Evolutionary conservation across 257 asterid species (phyloP).

Genomic region (Salvia splendens): DNA sequence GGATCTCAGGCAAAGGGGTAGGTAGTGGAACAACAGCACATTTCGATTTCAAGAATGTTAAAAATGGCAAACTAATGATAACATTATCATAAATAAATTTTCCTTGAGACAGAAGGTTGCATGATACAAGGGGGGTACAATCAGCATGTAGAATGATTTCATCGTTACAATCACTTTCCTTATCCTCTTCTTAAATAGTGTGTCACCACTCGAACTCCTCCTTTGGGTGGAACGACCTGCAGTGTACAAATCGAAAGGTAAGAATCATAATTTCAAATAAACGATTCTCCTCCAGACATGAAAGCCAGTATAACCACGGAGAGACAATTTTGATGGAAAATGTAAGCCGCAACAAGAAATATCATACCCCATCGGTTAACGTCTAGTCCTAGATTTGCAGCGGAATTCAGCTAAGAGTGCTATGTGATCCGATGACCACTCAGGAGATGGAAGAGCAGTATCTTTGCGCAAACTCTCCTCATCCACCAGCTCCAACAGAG

Average conservation of each 20-base stretch:
- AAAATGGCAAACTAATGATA: conserved; percentile 16
- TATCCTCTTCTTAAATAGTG: conserved; percentile 20
- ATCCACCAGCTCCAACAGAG: conserved; percentile 91
- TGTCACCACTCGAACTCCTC: conserved; percentile 23
- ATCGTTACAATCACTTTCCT: conserved; percentile 46
- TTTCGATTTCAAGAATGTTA: conserved; percentile 34
- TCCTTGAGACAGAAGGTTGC: conserved; percentile 50
- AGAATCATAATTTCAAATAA: neutral
- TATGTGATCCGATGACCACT: conserved; percentile 98
- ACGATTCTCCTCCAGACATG: neutral
- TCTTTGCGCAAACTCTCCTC: conserved; percentile 93
- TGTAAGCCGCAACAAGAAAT: conserved; percentile 21
- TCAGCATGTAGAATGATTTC: conserved; percentile 40
- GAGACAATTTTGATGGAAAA: neutral
- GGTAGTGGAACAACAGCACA: conserved; percentile 3
- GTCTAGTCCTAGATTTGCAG: conserved; percentile 72
- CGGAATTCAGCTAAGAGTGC: conserved; percentile 95
- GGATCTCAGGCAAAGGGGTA: neutral
- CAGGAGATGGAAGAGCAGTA: conserved; percentile 98
- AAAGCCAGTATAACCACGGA: neutral
- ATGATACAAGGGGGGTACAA: conserved; percentile 50
- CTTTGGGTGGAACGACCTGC: conserved; percentile 35
- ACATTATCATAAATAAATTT: conserved; percentile 36
- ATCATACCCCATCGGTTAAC: conserved; percentile 51
- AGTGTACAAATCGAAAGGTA: neutral